Evolutionary conservation across 768 basidiomycete genomes (phyloP), one percentile per base, ranked within the genome.

Genomic region (Imleria badia): DNA sequence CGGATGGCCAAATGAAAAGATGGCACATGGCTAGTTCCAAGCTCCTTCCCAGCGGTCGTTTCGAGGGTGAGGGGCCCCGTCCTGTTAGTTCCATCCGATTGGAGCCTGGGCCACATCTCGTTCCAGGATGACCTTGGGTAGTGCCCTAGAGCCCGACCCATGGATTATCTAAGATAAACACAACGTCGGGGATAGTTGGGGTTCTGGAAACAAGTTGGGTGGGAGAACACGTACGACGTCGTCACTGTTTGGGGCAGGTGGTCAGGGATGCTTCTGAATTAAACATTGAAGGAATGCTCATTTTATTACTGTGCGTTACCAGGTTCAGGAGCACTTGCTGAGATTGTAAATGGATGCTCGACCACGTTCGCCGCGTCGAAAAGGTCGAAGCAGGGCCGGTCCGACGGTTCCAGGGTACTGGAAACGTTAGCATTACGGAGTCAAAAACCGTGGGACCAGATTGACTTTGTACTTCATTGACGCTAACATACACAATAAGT

Each of bases 381-480:
- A 12, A 13, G 11, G 46, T 12, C 11, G 20, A 48, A 38, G 15
- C 1, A 26, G 11, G 5, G 22, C 15, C n/a, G 2, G 44, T 20
- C 39, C 41, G 12, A 14, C 11, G 20, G 35, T 11, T 26, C 53
- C 54, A 26, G 41, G n/a, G 35, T n/a, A 7, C 14, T 10, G 55
- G 47, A 50, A 34, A n/a, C 43, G 11, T 45, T 39, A 29, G 30
- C 8, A 42, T 46, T 35, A 33, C 10, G 7, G 39, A 33, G 44
- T 22, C 20, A 35, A 40, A 17, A 14, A 17, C 11, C 44, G 44
- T 38, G 56, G 13, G 39, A 42, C 9, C 14, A 39, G 34, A 48
- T 48, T 34, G 49, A 23, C 56, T 53, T 59, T 14, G 20, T 20
- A 9, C 30, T 34, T 23, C 34, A 43, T 47, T 14, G 29, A 58